Base-by-base conservation (phyloP, 1,139 yeast genomes). In the Lodderomyces oxycetoniae region DNA sequence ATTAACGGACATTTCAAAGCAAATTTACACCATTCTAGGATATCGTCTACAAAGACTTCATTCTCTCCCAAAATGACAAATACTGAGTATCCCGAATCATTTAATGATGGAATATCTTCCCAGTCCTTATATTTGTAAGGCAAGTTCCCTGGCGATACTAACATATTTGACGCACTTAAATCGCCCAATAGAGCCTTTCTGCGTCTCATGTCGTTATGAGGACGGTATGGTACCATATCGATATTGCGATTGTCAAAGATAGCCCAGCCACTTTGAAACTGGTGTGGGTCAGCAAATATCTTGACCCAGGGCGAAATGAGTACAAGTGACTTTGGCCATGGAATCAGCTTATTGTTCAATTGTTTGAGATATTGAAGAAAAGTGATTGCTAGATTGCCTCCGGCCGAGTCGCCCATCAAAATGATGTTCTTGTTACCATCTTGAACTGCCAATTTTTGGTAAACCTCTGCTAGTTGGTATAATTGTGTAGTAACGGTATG, bases 401-500 rank as follows among this genome's bases (percentile, higher is more conserved):
- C 72, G 10, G 71, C 70, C 0, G 70, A 63, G 45, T 66, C 72
- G 1, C 72, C 71, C 39, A 63, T 34, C 4, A 67, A 45, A 1
- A 57, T 45, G 4, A 67, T 47, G 34, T 66, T 65, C 12, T 47
- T 39, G 36, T 55, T 49, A 2, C 64, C 63, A n/a, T 28, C 36
- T 10, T 31, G 26, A 8, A 43, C 42, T 10, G 52, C 51, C 35
- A 68, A 57, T 13, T 45, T 43, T 17, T 41, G 34, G 43, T 66
- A 67, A 1, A 63, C 49, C 11, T 47, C 53, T 27, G 53, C 54
- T 30, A 67, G 50, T 42, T 68, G 67, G 27, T 53, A 39, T 17
- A 62, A 40, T 45, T 65, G 74, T 31, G 55, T 44, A 2, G 73
- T 71, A 27, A 65, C 47, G 3, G 55, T 45, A 36, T 50, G 46